Evolutionary conservation across 495 filamentous ascomycete genomes (phyloP), one percentile per base, ranked within the genome.

Genomic region (Penicillium turbatum): DNA sequence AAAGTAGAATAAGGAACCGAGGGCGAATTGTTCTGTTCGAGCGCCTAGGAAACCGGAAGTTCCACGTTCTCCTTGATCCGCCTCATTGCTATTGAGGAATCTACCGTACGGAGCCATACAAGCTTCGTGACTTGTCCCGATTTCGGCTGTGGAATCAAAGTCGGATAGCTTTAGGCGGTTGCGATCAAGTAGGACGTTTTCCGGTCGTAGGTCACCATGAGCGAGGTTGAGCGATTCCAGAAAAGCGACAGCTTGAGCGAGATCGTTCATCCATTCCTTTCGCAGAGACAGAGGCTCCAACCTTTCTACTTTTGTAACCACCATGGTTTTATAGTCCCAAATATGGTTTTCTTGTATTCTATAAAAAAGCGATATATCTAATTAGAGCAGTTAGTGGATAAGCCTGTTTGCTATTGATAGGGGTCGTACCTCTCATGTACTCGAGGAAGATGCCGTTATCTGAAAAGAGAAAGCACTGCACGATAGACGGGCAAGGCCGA

Each of bases 1-100:
- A 0, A 62, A 30, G 52, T 73, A 73, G 54, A 53, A 73, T 78
- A 73, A 42, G n/a, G 66, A 72, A 32, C 70, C 69, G 32, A 73
- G 57, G n/a, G 67, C 67, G 21, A 75, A 73, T 40, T 67, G 66
- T 52, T 74, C 70, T 30, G 65, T 72, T 19, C 66, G 65, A 58
- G 70, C 49, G 31, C 65, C 64, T 24, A 71, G 55, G 21, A 59
- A 55, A 36, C 71, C 66, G 13, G 55, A 44, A 52, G 57, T 62
- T 61, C 63, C 69, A 59, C 27, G 15, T 45, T 24, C 17, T 38
- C 65, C 63, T 59, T 67, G 29, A 19, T 65, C 56, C 26, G 38
- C 4, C 32, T 70, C 59, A 2, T 65, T 57, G n/a, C 26, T 44
- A 35, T 66, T 61, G 19, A 70, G 67, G 27, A 65, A 9, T 54